These are phyloP conservation scores for Austropuccinia psidii DNA, from an alignment of 1,284 basidiomycete genomes.

Conservation along the genomic window DNA sequence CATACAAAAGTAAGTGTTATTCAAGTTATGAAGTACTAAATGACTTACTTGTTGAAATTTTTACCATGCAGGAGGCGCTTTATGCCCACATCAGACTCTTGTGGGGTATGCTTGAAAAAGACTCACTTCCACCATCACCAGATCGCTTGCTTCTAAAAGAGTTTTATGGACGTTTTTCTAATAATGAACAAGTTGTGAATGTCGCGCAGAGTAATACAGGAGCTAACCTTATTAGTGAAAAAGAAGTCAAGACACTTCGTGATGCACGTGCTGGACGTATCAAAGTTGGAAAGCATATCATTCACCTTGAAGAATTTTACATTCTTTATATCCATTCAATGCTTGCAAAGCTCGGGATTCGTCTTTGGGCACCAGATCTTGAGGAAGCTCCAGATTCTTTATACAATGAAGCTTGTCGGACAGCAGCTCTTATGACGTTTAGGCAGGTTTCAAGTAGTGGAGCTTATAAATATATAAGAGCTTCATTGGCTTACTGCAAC, in stretches of 20 bases:
- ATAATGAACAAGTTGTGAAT: no score
- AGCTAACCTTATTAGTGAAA: background rate
- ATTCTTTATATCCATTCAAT: slow-evolving; percentile 5
- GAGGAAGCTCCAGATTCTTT: background rate
- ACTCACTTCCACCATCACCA: background rate
- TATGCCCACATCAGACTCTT: slow-evolving; percentile 7
- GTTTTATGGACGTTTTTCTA: background rate
- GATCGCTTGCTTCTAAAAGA: no score
- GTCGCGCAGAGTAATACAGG: background rate
- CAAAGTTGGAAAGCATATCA: background rate
- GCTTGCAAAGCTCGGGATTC: slow-evolving; percentile 10
- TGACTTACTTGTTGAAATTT: no score
- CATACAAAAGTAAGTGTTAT: no score
- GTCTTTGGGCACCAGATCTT: slow-evolving; percentile 17
- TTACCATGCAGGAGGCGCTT: background rate
- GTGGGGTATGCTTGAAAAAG: background rate
- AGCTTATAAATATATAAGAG: background rate
- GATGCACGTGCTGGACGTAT: background rate
- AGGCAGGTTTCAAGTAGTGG: background rate
- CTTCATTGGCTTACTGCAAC: background rate
- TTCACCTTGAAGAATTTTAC: background rate
- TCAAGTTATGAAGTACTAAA: no score
- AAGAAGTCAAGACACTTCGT: background rate
- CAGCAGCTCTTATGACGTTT: background rate
- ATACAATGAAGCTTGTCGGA: slow-evolving; percentile 2